Evolutionary conservation across 2,329 filamentous ascomycete species (phyloP).

Genomic region (Colletotrichum agaves): DNA sequence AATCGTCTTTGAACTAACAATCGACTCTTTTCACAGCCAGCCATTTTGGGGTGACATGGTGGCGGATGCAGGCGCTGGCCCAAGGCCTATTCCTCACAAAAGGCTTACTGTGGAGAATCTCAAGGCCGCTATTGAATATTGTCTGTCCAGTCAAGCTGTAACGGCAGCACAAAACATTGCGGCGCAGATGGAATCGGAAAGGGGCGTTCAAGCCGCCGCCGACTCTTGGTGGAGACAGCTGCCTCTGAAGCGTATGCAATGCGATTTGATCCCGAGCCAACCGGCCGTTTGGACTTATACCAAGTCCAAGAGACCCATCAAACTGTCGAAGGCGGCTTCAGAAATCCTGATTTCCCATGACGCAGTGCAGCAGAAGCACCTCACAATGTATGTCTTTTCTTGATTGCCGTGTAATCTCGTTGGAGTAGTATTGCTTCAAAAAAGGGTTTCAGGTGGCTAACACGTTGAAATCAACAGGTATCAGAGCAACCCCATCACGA

Average conservation of each 20-base stretch:
- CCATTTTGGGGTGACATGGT: slow-evolving; percentile 56
- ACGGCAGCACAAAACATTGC: slow-evolving; percentile 15
- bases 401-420: too few species aligned
- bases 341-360: not conserved
- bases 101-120: slow-evolving; percentile 47
- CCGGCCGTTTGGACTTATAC: slow-evolving; percentile 38
- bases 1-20: not conserved
- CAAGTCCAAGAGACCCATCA: slow-evolving; percentile 44
- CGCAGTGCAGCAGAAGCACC: not conserved
- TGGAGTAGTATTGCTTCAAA: too few species aligned
- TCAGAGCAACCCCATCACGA: slow-evolving; percentile 42
- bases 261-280: slow-evolving; percentile 15
- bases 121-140: slow-evolving; percentile 48
- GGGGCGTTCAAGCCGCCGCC: slow-evolving; percentile 56
- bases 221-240: slow-evolving; percentile 10
- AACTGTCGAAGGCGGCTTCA: slow-evolving; percentile 22
- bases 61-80: slow-evolving; percentile 51
- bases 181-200: not conserved
- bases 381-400: slow-evolving; percentile 2
- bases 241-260: slow-evolving; percentile 9
- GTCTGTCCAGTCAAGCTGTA: slow-evolving; percentile 41
- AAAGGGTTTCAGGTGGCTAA: too few species aligned
- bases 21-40: slow-evolving; percentile 38
- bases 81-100: slow-evolving; percentile 50
- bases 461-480: slow-evolving; percentile 11